These are phyloP conservation scores for Crassisporium funariophilum DNA, from an alignment of 768 basidiomycete genomes.

Conservation along the genomic window DNA sequence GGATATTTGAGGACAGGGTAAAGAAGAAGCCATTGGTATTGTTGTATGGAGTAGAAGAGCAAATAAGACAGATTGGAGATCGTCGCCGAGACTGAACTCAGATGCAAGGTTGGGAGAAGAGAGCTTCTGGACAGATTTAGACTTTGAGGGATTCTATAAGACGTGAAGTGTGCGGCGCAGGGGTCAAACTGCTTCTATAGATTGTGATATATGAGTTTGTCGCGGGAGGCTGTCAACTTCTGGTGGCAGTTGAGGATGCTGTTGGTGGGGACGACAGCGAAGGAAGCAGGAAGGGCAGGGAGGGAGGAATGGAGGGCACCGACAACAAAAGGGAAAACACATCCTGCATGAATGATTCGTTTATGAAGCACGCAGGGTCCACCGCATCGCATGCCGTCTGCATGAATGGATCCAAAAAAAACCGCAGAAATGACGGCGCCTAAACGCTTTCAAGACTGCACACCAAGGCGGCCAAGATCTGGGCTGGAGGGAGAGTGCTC, in stretches of 20 bases:
- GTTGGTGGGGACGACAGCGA: slow-evolving; percentile 8
- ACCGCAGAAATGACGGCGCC: slow-evolving; percentile 17
- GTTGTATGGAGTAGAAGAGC: too few relatives aligned
- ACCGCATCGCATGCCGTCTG: slow-evolving; percentile 18
- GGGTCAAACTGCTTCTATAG: slow-evolving; percentile 8
- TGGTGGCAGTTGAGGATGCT: too few relatives aligned
- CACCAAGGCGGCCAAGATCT: too few relatives aligned
- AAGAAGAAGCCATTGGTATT: slow-evolving; percentile 10
- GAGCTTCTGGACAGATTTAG: too few relatives aligned
- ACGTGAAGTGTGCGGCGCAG: too few relatives aligned
- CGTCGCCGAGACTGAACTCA: slow-evolving; percentile 15
- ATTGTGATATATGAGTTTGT: slow-evolving; percentile 18
- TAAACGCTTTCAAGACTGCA: slow-evolving; percentile 22
- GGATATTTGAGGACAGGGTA: slow-evolving; percentile 18
- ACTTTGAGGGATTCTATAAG: too few relatives aligned
- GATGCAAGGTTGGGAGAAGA: slow-evolving; percentile 17
- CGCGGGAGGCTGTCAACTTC: too few relatives aligned
- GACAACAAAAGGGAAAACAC: slow-evolving; percentile 1
- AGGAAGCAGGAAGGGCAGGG: slow-evolving; percentile 9
- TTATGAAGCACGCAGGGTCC: slow-evolving; percentile 20
- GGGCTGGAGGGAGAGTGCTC: too few relatives aligned
- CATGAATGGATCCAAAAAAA: slow-evolving; percentile 14
- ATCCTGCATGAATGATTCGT: slow-evolving; percentile 12
- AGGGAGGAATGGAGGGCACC: too few relatives aligned
- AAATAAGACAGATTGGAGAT: too few relatives aligned